phyloP scores from a whole-genome alignment of 352 stramenopile species.

The Pythium folliculosum region DNA sequence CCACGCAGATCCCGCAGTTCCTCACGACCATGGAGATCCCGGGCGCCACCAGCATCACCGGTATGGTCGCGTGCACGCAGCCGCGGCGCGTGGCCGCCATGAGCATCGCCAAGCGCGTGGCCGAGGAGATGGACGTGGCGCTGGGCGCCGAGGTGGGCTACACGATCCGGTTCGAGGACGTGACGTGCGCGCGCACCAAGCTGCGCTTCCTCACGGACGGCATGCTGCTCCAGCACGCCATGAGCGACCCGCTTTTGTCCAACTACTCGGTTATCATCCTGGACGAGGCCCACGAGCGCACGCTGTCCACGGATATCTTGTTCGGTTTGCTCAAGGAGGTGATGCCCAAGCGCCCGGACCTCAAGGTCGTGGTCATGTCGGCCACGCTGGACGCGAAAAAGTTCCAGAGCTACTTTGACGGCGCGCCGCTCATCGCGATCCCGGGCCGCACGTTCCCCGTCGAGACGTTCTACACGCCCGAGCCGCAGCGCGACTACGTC shows the following conservation, averaged over 20 bases:
- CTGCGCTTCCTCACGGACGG: slow-evolving; percentile 73
- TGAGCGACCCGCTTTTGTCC: slow-evolving; percentile 95
- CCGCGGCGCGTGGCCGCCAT: slow-evolving; percentile 97
- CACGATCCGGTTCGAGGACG: slow-evolving; percentile 99
- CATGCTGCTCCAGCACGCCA: slow-evolving; percentile 97
- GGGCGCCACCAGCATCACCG: slow-evolving; percentile 55
- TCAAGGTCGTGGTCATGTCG: slow-evolving; percentile 99
- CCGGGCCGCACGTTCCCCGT: slow-evolving; percentile 97
- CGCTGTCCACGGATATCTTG: slow-evolving; percentile 96
- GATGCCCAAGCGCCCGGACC: slow-evolving; percentile 90
- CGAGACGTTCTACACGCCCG: slow-evolving; percentile 98
- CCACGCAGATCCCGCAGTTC: slow-evolving; percentile 96
- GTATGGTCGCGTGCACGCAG: slow-evolving; percentile 96
- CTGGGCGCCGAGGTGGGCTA: slow-evolving; percentile 98
- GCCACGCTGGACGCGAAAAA: slow-evolving; percentile 98
- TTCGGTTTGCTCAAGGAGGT: slow-evolving; percentile 98
- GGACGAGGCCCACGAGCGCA: slow-evolving; percentile 98
- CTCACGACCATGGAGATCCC: slow-evolving; percentile 79
- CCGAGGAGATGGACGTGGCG: slow-evolving; percentile 98
- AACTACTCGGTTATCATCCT: slow-evolving; percentile 97
- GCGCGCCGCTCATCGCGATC: slow-evolving; percentile 92
- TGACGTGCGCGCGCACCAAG: slow-evolving; percentile 84
- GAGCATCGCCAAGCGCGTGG: slow-evolving; percentile 96
- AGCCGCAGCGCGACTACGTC: slow-evolving; percentile 98
- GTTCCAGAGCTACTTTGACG: slow-evolving; percentile 95